Conservation (phyloP, 495 filamentous ascomycete genomes). For the Penicillium egyptiacum region DNA sequence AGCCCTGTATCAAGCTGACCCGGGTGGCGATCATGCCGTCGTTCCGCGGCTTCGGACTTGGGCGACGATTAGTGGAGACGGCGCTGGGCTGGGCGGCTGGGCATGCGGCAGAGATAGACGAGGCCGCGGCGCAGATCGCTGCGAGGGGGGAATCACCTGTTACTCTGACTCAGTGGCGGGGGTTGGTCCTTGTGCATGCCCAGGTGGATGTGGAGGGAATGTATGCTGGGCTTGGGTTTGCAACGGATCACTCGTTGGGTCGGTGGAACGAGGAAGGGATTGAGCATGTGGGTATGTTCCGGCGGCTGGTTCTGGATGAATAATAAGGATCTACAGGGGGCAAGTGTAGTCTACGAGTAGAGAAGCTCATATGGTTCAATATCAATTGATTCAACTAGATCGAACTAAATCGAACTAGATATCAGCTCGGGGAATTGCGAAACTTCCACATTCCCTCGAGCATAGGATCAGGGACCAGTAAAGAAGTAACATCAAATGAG, state of each 20-base stretch:
- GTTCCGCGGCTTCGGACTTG: constrained; percentile 64
- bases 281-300: constrained; percentile 79
- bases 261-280: constrained; percentile 84
- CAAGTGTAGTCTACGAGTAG: neutral
- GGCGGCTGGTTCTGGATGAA: constrained; percentile 29
- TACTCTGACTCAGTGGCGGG: constrained; percentile 53
- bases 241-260: constrained; percentile 67
- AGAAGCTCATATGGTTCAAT: neutral
- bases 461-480: constrained; percentile 21
- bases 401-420: constrained; percentile 10
- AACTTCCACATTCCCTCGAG: constrained; percentile 3
- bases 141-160: constrained; percentile 39
- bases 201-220: constrained; percentile 59
- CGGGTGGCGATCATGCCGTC: constrained; percentile 65
- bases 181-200: constrained; percentile 73
- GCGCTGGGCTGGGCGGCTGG: constrained; percentile 61
- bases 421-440: constrained; percentile 1
- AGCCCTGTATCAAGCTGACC: constrained; percentile 77
- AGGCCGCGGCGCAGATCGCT: constrained; percentile 29
- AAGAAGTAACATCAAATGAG: constrained; percentile 22
- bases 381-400: constrained; percentile 7
- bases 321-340: neutral
- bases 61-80: constrained; percentile 58
- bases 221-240: constrained; percentile 69
- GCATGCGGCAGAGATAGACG: constrained; percentile 52